Percentiles rank a stretch among this genome's conserved stretches.
Conservation (phyloP, 495 filamentous ascomycete species). For the Daldinia grandis region DNA sequence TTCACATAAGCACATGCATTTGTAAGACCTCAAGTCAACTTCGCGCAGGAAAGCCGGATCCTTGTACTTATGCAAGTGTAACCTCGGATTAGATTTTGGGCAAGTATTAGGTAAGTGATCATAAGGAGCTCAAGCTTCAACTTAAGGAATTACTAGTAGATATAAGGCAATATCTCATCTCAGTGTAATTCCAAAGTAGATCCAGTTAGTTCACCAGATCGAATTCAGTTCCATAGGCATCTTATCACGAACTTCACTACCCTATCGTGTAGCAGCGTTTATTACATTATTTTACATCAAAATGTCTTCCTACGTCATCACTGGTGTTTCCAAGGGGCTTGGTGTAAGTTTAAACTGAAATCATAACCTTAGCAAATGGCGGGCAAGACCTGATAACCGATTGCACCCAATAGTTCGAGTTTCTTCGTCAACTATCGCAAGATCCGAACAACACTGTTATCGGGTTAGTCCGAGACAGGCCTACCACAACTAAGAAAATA, state of each 20-base stretch:
- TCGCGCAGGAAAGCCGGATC: background rate
- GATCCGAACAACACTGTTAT: background rate
- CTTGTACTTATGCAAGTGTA: background rate
- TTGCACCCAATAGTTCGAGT: background rate
- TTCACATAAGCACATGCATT: too few relatives aligned
- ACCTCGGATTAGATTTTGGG: background rate
- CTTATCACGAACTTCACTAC: background rate
- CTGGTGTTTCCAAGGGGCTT: background rate
- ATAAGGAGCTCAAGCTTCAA: background rate
- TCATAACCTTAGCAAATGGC: background rate
- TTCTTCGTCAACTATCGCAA: background rate
- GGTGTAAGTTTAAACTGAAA: background rate
- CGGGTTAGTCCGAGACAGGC: background rate
- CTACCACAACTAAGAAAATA: background rate
- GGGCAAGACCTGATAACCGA: background rate
- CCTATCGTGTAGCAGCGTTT: background rate
- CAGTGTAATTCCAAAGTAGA: too few relatives aligned
- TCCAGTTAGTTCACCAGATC: too few relatives aligned
- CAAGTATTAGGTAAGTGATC: background rate
- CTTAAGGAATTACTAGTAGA: background rate
- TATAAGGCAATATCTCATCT: background rate
- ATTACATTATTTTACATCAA: background rate
- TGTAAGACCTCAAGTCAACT: background rate
- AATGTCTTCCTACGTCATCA: background rate
- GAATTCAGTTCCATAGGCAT: too few relatives aligned